phyloP scores from a whole-genome alignment of 768 basidiomycete species.

The Rhodotorula babjevae region DNA sequence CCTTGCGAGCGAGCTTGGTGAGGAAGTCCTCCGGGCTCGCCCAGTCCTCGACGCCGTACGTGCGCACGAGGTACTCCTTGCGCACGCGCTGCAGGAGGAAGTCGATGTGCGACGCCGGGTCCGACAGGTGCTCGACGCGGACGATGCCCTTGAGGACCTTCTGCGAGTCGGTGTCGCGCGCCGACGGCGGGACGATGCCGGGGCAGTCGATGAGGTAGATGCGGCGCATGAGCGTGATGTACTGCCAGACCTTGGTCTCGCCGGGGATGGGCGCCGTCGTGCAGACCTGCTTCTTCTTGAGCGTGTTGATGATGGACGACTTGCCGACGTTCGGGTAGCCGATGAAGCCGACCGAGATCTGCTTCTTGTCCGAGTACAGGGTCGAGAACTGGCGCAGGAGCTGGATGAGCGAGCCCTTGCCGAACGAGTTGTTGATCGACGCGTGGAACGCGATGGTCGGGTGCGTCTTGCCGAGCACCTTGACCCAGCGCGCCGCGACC shows the following conservation, averaged over 20 bases:
- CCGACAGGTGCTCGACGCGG: conserved; percentile 86
- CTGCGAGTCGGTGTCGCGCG: conserved; percentile 78
- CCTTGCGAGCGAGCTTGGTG: conserved; percentile 78
- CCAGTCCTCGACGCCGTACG: conserved; percentile 64
- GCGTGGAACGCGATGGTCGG: conserved; percentile 98
- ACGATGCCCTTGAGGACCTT: conserved; percentile 96
- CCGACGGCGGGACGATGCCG: conserved; percentile 91
- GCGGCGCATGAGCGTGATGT: conserved; percentile 88
- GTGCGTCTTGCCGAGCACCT: conserved; percentile 87
- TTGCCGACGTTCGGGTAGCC: conserved; percentile 99
- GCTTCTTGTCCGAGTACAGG: conserved; percentile 96
- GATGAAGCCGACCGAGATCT: conserved; percentile 95
- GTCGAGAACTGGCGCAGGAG: conserved; percentile 93
- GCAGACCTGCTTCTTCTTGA: conserved; percentile 97
- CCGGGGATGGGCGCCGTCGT: conserved; percentile 93
- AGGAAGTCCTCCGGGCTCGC: conserved; percentile 71
- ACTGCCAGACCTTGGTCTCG: conserved; percentile 99
- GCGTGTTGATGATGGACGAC: conserved; percentile 93
- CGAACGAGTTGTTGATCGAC: conserved; percentile 97
- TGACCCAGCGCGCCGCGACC: conserved; percentile 96
- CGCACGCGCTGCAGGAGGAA: conserved; percentile 84
- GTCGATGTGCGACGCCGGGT: conserved; percentile 87
- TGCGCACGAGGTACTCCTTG: conserved; percentile 77
- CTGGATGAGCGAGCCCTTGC: conserved; percentile 96
- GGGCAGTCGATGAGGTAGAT: conserved; percentile 99